Base-by-base conservation (phyloP, 495 filamentous ascomycete genomes). In the Penicillium cataractarum region DNA sequence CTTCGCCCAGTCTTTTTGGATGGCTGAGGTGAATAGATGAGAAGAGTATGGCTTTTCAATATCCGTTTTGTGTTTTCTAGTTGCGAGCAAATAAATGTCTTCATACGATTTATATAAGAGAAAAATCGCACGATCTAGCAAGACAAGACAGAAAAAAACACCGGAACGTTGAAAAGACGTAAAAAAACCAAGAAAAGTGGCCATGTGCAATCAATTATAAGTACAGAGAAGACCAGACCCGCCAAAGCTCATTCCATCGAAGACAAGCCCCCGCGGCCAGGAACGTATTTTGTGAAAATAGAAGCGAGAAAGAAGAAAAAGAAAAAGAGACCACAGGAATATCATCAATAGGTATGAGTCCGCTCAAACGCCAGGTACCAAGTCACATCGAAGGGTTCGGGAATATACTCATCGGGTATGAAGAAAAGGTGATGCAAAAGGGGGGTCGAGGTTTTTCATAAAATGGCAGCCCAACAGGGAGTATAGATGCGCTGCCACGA, bases 341-440 rank as follows among this genome's bases (percentile, higher is more conserved):
- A 65, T 65, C 70, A 60, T 70, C 65, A 68, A 67, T 65, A 70
- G 64, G 50, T 65, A 69, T 72, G 70, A 69, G 50, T 71, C 64
- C 69, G 67, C 65, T 71, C 71, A 65, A 74, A 68, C 66, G 70
- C 74, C 70, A 64, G 61, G 61, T 65, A 65, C 70, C 61, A 63
- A 71, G 57, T 60, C 61, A 66, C 59, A 69, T 61, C 50, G 57
- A 63, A 55, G 26, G 58, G 60, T 57, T 60, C 57, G 50, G 65
- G 52, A 60, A 68, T 68, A 68, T 68, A 72, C 63, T 70, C 65
- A 68, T 68, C 55, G 63, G 68, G 66, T 66, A 73, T 71, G 70
- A 65, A 56, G 50, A 57, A 58, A 65, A 3, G 57, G 60, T 58
- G 61, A 73, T 73, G 70, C 68, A 66, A 64, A 56, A 39, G 35